Evolutionary conservation across 345 rosid species (phyloP).

Genomic region (Salix koriyanagi): DNA sequence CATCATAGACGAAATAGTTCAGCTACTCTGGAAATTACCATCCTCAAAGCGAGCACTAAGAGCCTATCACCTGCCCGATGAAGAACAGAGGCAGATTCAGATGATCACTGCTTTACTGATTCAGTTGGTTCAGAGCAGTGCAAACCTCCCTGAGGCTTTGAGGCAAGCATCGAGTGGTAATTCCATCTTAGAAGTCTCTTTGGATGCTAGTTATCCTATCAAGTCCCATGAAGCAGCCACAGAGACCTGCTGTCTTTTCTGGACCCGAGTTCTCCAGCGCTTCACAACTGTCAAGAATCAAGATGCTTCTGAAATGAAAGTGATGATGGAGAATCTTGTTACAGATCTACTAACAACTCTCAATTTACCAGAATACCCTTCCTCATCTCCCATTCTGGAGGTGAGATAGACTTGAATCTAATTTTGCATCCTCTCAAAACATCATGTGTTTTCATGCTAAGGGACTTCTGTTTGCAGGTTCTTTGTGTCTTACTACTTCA

Average conservation of each 20-base stretch:
- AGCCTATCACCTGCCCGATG: conserved; percentile 91
- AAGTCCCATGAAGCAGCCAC: conserved; percentile 81
- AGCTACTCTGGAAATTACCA: conserved; percentile 86
- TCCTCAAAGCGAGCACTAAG: conserved; percentile 71
- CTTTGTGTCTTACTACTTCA: conserved; percentile 92
- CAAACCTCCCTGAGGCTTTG: conserved; percentile 78
- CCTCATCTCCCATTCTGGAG: conserved; percentile 91
- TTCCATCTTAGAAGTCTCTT: conserved; percentile 53
- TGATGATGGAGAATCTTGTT: conserved; percentile 86
- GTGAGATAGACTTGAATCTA: conserved; percentile 30
- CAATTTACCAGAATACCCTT: conserved; percentile 94
- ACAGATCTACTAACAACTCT: conserved; percentile 81
- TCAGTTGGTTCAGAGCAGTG: conserved; percentile 90
- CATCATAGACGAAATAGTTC: conserved; percentile 83
- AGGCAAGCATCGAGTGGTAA: conserved; percentile 56
- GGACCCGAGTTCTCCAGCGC: conserved; percentile 97
- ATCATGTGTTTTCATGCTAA: background rate
- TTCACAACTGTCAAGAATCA: conserved; percentile 75
- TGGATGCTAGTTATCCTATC: conserved; percentile 61
- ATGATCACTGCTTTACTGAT: conserved; percentile 91
- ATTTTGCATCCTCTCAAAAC: background rate
- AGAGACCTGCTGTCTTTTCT: conserved; percentile 91
- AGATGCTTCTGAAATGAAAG: conserved; percentile 91
- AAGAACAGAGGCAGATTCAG: conserved; percentile 97
- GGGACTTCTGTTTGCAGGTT: conserved; percentile 56